Conservation (phyloP, 1,284 basidiomycete species). For the Cutaneotrichosporon sp. region DNA sequence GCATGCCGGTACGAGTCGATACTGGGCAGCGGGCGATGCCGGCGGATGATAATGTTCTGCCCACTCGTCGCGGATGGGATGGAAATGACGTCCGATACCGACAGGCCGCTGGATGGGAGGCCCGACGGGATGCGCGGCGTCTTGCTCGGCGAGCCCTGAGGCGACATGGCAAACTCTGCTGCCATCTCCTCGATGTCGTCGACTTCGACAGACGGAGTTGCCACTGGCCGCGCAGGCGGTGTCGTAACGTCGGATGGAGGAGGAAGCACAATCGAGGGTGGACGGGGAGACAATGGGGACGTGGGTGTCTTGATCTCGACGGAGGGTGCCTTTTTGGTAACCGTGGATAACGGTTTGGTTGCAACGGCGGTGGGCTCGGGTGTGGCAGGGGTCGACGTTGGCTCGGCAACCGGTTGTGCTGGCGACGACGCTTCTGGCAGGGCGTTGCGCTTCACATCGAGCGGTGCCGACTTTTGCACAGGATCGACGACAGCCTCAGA, state of each 20-base stretch:
- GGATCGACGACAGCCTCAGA: too few relatives aligned
- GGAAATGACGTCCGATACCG: conserved; percentile 20
- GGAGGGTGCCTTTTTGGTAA: background rate
- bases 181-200: conserved; percentile 2
- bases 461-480: too few relatives aligned
- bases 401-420: background rate
- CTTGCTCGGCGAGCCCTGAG: background rate
- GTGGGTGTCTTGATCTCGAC: background rate
- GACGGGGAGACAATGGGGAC: background rate
- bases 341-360: background rate
- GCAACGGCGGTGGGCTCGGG: background rate
- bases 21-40: conserved; percentile 16
- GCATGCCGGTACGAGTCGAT: conserved; percentile 18
- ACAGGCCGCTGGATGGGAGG: conserved; percentile 14
- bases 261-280: conserved; percentile 1
- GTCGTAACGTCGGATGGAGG: background rate
- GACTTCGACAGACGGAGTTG: background rate
- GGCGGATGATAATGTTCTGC: conserved; percentile 18
- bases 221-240: background rate
- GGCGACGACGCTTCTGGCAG: background rate
- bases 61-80: conserved; percentile 9
- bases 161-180: background rate
- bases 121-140: conserved; percentile 11
- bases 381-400: background rate
- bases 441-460: too few relatives aligned